Conservation (phyloP, 495 filamentous ascomycete genomes). For the Neurospora hispaniola region DNA sequence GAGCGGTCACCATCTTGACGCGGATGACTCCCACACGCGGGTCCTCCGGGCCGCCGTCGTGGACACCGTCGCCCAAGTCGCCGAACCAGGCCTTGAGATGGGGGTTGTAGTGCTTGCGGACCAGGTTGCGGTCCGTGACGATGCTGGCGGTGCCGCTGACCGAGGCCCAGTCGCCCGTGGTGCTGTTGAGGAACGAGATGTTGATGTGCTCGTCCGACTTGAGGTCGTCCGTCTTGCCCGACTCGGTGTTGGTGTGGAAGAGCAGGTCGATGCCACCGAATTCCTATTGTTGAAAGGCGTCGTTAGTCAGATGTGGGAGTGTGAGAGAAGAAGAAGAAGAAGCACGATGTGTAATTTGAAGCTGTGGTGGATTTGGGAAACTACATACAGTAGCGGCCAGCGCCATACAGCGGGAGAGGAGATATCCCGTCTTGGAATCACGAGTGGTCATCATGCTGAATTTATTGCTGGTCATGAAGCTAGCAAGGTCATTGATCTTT, state of each 20-base stretch:
- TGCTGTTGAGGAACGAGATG: constrained; percentile 70
- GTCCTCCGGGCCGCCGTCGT: constrained; percentile 73
- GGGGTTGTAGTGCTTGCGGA: constrained; percentile 71
- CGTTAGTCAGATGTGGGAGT: background rate
- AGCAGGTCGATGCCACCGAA: constrained; percentile 71
- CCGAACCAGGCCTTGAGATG: constrained; percentile 79
- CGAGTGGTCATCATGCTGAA: constrained; percentile 70
- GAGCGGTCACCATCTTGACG: constrained; percentile 50
- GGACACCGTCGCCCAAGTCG: constrained; percentile 78
- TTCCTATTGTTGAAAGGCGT: constrained; percentile 39
- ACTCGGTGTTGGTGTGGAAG: constrained; percentile 91
- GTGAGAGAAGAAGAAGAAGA: background rate
- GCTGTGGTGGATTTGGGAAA: background rate
- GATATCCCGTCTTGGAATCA: constrained; percentile 42
- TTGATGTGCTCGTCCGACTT: constrained; percentile 64
- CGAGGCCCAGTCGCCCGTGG: constrained; percentile 64
- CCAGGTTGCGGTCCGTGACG: constrained; percentile 51
- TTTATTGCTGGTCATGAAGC: constrained; percentile 60
- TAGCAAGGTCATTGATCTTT: constrained; percentile 65
- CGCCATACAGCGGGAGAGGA: constrained; percentile 84
- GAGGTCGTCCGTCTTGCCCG: constrained; percentile 83
- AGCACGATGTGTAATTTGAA: background rate
- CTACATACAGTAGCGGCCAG: constrained; percentile 63
- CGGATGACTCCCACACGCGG: constrained; percentile 67
- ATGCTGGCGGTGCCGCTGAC: constrained; percentile 63